Percentiles rank a stretch among this genome's conserved stretches.
Evolutionary conservation across 768 basidiomycete species (phyloP).

Genomic region (Suillus plorans): DNA sequence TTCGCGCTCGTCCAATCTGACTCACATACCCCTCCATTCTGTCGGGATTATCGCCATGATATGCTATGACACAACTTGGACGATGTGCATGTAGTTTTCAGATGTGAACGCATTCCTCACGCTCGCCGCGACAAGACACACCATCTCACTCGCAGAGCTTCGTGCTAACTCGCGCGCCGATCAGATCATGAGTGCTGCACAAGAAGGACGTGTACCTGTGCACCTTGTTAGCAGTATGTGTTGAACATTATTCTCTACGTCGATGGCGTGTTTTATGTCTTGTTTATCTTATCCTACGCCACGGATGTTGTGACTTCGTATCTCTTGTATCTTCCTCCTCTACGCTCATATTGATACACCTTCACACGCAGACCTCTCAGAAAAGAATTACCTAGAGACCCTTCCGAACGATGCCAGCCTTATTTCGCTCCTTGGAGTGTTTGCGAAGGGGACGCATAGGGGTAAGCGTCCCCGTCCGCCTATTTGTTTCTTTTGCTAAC

Average conservation of each 20-base stretch:
- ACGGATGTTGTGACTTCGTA: not conserved
- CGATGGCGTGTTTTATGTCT: not conserved
- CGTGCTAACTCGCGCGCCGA: constrained; percentile 58
- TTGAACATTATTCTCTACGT: not conserved
- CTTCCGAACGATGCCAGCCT: constrained; percentile 64
- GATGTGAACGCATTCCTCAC: constrained; percentile 89
- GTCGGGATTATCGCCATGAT: not conserved
- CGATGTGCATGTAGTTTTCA: constrained; percentile 53
- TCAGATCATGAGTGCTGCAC: constrained; percentile 73
- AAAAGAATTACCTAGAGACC: constrained; percentile 76
- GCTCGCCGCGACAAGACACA: constrained; percentile 77
- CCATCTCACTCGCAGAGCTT: constrained; percentile 58
- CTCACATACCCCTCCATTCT: not conserved
- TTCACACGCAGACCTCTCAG: constrained; percentile 64
- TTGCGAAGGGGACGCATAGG: constrained; percentile 72
- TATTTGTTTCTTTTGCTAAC: not conserved
- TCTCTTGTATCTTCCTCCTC: not conserved
- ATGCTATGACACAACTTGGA: not conserved
- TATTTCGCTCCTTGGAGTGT: constrained; percentile 60
- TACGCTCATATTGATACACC: constrained; percentile 3
- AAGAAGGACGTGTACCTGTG: constrained; percentile 71
- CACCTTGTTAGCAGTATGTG: constrained; percentile 74
- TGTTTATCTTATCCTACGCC: not conserved
- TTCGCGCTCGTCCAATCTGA: not conserved
- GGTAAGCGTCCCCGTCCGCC: constrained; percentile 38